Percentiles rank a stretch among this genome's conserved stretches.
Conservation (phyloP, 768 basidiomycete genomes). For the Panus rudis region DNA sequence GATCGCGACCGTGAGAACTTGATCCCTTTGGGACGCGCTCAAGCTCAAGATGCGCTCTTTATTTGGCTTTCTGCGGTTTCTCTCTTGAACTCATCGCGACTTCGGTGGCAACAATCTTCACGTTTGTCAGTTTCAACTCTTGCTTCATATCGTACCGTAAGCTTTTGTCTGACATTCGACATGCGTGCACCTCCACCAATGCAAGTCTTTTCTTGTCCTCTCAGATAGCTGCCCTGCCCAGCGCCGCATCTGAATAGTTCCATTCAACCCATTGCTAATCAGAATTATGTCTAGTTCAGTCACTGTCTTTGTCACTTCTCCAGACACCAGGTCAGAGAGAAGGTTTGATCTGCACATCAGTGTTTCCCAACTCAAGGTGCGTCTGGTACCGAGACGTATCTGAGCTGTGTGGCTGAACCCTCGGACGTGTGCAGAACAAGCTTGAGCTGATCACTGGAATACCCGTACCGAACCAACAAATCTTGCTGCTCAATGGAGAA, state of each 20-base stretch:
- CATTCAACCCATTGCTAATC: constrained; percentile 4
- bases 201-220: constrained; percentile 9
- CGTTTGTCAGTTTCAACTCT: too few species aligned
- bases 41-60: too few species aligned
- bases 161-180: too few species aligned
- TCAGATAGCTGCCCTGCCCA: neutral
- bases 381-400: neutral
- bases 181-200: constrained; percentile 16
- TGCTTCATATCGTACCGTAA: too few species aligned
- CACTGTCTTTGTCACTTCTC: constrained; percentile 75
- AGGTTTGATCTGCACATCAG: constrained; percentile 71
- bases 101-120: too few species aligned
- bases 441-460: constrained; percentile 92
- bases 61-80: too few species aligned
- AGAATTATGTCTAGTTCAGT: constrained; percentile 39
- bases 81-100: too few species aligned
- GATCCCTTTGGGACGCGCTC: too few species aligned
- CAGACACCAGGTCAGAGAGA: constrained; percentile 87
- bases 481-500: constrained; percentile 57
- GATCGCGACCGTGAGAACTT: too few species aligned
- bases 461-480: constrained; percentile 60
- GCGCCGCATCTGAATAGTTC: neutral
- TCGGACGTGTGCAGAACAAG: constrained; percentile 32
- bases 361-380: constrained; percentile 77
- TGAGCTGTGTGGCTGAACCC: too few species aligned